Evolutionary conservation across 306 rosid species (phyloP).

Genomic region (Rosa persica): DNA sequence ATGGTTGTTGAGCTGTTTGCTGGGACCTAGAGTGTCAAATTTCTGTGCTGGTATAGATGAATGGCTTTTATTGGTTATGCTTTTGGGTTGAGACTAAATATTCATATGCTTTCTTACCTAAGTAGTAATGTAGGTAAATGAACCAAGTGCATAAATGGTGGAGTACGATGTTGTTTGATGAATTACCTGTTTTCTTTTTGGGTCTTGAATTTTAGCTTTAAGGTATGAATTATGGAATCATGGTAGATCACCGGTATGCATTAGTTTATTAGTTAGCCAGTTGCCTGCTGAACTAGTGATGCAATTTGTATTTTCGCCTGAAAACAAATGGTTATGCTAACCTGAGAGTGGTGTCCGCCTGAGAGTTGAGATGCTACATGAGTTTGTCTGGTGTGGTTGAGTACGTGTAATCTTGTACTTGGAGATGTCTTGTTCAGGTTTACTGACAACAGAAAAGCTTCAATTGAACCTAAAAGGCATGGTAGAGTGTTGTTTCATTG

Average conservation of each 20-base stretch:
- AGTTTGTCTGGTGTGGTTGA: not conserved
- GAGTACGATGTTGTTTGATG: not conserved
- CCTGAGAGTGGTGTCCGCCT: not conserved
- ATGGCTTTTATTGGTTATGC: constrained; percentile 19
- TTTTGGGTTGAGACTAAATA: not conserved
- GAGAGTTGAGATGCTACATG: not conserved
- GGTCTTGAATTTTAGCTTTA: not conserved
- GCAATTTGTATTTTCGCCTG: not conserved
- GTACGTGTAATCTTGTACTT: not conserved
- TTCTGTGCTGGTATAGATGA: constrained; percentile 18
- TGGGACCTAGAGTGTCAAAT: constrained; percentile 17
- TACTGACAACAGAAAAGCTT: not conserved
- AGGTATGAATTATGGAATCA: constrained; percentile 1
- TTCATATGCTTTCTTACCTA: not conserved
- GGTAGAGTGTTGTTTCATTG: not conserved
- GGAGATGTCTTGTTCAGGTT: not conserved
- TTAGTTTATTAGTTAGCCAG: not conserved
- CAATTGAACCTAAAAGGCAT: not conserved
- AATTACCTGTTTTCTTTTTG: constrained; percentile 5
- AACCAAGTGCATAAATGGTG: constrained; percentile 19
- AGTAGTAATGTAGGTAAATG: constrained; percentile 21
- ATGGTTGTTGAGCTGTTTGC: constrained; percentile 17
- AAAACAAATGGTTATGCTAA: not conserved
- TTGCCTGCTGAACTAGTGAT: constrained; percentile 3
- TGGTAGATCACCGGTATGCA: not conserved